Conservation (phyloP, 768 basidiomycete genomes). For the Rubroboletus pulcherrimus region DNA sequence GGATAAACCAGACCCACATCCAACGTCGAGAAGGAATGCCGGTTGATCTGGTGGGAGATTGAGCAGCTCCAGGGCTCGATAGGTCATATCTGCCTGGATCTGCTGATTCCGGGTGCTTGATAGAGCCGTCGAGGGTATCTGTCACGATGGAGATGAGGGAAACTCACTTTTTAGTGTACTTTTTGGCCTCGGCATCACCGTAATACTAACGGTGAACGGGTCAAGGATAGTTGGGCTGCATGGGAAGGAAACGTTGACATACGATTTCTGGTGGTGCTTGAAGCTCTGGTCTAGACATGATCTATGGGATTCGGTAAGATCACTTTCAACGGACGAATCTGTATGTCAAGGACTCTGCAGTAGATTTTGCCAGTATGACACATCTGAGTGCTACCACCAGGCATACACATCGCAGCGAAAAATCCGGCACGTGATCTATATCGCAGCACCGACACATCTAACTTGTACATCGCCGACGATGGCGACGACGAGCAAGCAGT, state of each 20-base stretch:
- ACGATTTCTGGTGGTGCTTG: slow-evolving; percentile 92
- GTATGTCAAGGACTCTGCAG: not conserved
- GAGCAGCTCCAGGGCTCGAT: slow-evolving; percentile 88
- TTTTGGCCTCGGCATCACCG: slow-evolving; percentile 90
- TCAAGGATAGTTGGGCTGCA: not conserved
- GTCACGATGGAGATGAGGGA: not conserved
- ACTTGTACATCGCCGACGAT: slow-evolving; percentile 34
- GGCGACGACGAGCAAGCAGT: slow-evolving; percentile 77
- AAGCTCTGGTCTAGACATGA: slow-evolving; percentile 85
- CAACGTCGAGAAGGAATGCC: slow-evolving; percentile 89
- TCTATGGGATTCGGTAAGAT: not conserved
- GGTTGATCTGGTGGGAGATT: slow-evolving; percentile 77
- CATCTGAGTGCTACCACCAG: not conserved
- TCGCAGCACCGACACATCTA: not conserved
- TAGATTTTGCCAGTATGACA: not conserved
- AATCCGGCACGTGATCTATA: slow-evolving; percentile 24
- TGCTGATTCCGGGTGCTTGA: slow-evolving; percentile 89
- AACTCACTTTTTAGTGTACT: slow-evolving; percentile 91
- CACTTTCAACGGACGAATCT: not conserved
- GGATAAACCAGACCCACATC: slow-evolving; percentile 94
- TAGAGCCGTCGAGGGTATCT: slow-evolving; percentile 9
- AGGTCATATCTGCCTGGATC: slow-evolving; percentile 97
- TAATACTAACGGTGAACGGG: slow-evolving; percentile 66
- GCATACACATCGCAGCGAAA: not conserved
- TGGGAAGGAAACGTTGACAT: slow-evolving; percentile 10